These are phyloP conservation scores for Auriscalpium microsporum DNA, from an alignment of 768 basidiomycete genomes.

Conservation along the genomic window DNA sequence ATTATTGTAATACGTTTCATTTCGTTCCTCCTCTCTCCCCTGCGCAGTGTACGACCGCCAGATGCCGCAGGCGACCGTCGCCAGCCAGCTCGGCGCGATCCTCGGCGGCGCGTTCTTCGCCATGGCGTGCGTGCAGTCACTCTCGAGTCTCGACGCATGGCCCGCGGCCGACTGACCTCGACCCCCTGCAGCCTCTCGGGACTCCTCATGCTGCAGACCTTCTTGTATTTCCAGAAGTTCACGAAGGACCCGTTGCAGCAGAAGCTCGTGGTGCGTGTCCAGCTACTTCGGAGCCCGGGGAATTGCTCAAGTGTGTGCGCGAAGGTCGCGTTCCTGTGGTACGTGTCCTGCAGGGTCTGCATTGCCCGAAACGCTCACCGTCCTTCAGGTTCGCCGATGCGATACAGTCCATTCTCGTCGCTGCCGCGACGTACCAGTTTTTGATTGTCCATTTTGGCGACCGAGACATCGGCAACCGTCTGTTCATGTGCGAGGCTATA, in stretches of 20 bases:
- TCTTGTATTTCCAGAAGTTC: background rate
- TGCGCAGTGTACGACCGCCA: too few relatives aligned
- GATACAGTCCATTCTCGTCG: background rate
- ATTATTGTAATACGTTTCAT: too few relatives aligned
- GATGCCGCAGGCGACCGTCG: too few relatives aligned
- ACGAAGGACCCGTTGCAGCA: background rate
- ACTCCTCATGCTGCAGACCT: background rate
- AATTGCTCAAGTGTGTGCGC: too few relatives aligned
- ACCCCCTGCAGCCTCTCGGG: background rate
- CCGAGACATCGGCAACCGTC: background rate
- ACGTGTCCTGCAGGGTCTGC: too few relatives aligned
- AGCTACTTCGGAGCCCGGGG: too few relatives aligned
- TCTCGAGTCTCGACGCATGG: background rate
- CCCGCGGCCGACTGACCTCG: background rate
- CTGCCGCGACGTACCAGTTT: background rate
- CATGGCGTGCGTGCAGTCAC: background rate
- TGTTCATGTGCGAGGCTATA: background rate
- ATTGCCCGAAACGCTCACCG: too few relatives aligned
- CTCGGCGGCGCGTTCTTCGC: background rate
- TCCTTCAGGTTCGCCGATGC: background rate
- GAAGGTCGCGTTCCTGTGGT: too few relatives aligned
- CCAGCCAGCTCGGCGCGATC: background rate
- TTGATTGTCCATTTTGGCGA: background rate
- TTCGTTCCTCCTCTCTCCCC: too few relatives aligned
- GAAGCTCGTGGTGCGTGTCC: background rate